Evolutionary conservation across 768 basidiomycete genomes (phyloP), one percentile per base, ranked within the genome.

Genomic region (Lentinula lateritia): DNA sequence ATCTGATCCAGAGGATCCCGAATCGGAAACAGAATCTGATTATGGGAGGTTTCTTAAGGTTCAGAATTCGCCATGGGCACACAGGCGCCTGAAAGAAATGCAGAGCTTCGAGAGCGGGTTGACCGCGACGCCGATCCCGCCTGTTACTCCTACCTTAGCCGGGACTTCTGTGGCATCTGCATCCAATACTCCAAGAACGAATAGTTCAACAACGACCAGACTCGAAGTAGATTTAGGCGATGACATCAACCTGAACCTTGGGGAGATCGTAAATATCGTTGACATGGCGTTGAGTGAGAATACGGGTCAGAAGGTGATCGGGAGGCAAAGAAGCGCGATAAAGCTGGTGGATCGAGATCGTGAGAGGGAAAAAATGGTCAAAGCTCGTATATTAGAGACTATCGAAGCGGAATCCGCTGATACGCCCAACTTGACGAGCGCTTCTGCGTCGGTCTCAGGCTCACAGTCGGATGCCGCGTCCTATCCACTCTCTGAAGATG

Each of bases 41-140:
- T 56, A 42, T 20, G 41, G 41, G 5, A 41, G 23, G 12, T 56
- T 56, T 16, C 55, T 56, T 12, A 56, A 43, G n/a, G 41, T 56
- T 15, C 23, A 8, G 34, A 10, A 16, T 54, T 18, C 53, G n/a
- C 9, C 55, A 3, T 10, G 39, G 41, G 18, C 38, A 18, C 7
- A 38, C 6, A 39, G 36, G 18, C 76, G 78, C 46, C 70, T 94
- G n/a, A 87, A 91, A 23, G 88, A 88, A 70, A 90, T 93, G 87
- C 90, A 93, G 65, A 91, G 89, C 0, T 94, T 93, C 68, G 92
- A 94, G 65, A 93, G 91, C 4, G 86, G 86, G 0, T 71, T 89
- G 41, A 94, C 92, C 0, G 91, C 89, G n/a, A 0, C 82, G 85
- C 69, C 41, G 61, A 50, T 6, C 59, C 64, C 55, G 35, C 61